phyloP scores from a whole-genome alignment of 2,329 filamentous ascomycete species.

The Didymellaceae sp. region DNA sequence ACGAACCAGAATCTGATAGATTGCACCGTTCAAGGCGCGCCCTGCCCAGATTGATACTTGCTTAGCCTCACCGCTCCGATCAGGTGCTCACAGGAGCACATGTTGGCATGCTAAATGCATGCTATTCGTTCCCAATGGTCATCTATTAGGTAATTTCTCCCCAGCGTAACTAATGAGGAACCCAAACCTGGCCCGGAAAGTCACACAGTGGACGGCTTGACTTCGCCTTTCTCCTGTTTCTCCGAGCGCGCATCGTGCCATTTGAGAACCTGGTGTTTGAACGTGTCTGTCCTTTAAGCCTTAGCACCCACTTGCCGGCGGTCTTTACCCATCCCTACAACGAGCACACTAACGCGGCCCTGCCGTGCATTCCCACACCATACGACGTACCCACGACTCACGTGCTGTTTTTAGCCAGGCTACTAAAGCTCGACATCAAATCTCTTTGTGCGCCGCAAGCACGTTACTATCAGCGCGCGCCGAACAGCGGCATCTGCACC shows the following conservation, averaged over 20 bases:
- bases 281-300: conserved; percentile 13
- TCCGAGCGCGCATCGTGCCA: conserved; percentile 31
- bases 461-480: conserved; percentile 27
- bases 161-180: conserved; percentile 36
- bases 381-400: conserved; percentile 22
- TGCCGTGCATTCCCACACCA: conserved; percentile 32
- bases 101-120: conserved; percentile 39
- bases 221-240: conserved; percentile 43
- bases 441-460: conserved; percentile 29
- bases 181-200: conserved; percentile 28
- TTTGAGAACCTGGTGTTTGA: conserved; percentile 20
- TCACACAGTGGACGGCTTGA: conserved; percentile 36
- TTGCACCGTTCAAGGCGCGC: conserved; percentile 28
- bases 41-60: conserved; percentile 26
- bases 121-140: conserved; percentile 39
- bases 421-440: conserved; percentile 26
- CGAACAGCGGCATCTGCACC: conserved; percentile 35
- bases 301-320: conserved; percentile 11
- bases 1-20: conserved; percentile 19
- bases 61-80: conserved; percentile 24
- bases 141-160: conserved; percentile 48
- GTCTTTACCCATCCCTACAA: conserved; percentile 5
- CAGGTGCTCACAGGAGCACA: conserved; percentile 30
- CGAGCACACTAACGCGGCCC: conserved; percentile 11
- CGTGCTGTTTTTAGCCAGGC: conserved; percentile 28